phyloP scores from a whole-genome alignment of 352 stramenopile species.

The Phytophthora melonis region DNA sequence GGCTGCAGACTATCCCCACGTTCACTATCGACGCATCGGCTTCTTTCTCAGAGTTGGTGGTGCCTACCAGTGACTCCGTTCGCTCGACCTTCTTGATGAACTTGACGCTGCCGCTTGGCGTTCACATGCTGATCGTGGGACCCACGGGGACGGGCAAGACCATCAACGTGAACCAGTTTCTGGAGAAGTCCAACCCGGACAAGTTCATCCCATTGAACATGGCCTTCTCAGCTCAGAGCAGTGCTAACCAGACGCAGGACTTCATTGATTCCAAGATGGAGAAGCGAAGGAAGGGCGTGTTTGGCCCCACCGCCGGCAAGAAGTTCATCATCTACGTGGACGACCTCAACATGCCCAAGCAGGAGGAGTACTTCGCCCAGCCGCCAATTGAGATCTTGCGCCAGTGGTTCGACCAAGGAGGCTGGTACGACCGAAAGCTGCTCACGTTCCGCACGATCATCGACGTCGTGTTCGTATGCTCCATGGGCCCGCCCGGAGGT shows the following conservation, averaged over 20 bases:
- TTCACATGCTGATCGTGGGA: conserved; percentile 94
- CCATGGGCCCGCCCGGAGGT: conserved; percentile 84
- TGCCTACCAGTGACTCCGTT: conserved; percentile 94
- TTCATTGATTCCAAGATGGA: conserved; percentile 95
- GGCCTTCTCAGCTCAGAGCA: conserved; percentile 94
- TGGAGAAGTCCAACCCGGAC: conserved; percentile 89
- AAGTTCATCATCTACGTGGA: conserved; percentile 95
- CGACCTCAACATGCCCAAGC: conserved; percentile 96
- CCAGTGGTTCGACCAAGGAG: conserved; percentile 95
- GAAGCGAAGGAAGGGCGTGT: conserved; percentile 94
- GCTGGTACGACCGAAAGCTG: conserved; percentile 96
- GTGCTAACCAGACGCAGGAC: conserved; percentile 93
- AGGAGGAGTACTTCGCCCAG: conserved; percentile 95
- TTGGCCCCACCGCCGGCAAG: conserved; percentile 92
- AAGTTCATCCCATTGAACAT: conserved; percentile 94
- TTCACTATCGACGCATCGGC: conserved; percentile 78
- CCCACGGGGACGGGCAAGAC: conserved; percentile 96
- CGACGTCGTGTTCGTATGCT: conserved; percentile 88
- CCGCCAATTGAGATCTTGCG: conserved; percentile 95
- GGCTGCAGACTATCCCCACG: conserved; percentile 92
- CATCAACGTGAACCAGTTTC: conserved; percentile 93
- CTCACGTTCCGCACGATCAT: conserved; percentile 93
- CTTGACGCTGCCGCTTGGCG: conserved; percentile 76
- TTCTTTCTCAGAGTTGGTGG: conserved; percentile 93
- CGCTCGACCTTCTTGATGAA: conserved; percentile 94